These are phyloP conservation scores for Cyphellophora attinorum DNA, from an alignment of 2,329 filamentous ascomycete genomes.

Conservation along the genomic window DNA sequence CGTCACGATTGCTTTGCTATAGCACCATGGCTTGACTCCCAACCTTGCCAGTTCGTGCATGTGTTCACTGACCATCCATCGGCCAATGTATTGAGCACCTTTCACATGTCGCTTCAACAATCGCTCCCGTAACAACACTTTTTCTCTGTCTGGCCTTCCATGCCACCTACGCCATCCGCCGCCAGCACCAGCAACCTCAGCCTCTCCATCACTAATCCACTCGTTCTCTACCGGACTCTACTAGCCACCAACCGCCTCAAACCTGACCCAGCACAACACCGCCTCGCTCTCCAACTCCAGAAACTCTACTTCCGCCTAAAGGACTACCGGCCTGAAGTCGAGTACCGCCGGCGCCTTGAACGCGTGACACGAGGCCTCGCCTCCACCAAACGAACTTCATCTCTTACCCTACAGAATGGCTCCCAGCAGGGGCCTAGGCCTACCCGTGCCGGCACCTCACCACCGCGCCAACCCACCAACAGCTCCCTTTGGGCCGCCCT, in stretches of 20 bases:
- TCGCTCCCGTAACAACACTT: too few relatives aligned
- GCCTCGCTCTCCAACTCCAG: constrained; percentile 65
- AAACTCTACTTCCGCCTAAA: constrained; percentile 67
- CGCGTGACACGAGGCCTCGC: constrained; percentile 44
- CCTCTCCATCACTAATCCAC: constrained; percentile 45
- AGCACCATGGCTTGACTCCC: too few relatives aligned
- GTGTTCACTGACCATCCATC: too few relatives aligned
- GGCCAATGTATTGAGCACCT: too few relatives aligned
- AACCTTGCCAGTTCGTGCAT: too few relatives aligned
- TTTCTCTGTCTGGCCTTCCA: too few relatives aligned
- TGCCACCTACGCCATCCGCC: constrained; percentile 1
- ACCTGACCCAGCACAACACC: constrained; percentile 63
- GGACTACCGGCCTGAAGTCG: constrained; percentile 64
- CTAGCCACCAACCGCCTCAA: constrained; percentile 56
- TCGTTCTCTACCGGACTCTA: constrained; percentile 66
- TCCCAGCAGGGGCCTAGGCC: constrained; percentile 3
- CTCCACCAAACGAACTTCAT: constrained; percentile 4
- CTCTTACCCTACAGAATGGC: constrained; percentile 8
- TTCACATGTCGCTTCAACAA: too few relatives aligned
- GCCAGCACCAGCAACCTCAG: constrained; percentile 7
- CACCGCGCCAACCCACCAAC: background rate
- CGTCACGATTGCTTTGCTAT: too few relatives aligned
- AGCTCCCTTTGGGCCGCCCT: constrained; percentile 4
- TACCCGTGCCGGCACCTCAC: background rate
- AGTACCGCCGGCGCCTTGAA: constrained; percentile 58